These are phyloP conservation scores for Penicillium verrucosum DNA, from an alignment of 2,329 filamentous ascomycete genomes.

Conservation along the genomic window DNA sequence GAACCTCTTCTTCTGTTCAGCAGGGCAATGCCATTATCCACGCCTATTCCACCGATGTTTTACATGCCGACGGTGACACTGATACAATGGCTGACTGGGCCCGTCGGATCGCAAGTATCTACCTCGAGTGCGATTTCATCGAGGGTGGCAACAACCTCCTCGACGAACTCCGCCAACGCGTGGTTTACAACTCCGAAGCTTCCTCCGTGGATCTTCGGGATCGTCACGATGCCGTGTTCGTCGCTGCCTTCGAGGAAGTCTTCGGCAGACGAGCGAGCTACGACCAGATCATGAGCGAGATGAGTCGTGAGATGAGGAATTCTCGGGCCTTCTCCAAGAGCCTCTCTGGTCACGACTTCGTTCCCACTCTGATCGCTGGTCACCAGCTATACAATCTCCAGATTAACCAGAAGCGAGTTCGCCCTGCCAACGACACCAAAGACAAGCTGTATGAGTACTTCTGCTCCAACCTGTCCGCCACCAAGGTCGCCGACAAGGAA, in stretches of 20 bases:
- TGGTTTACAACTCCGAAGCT: constrained; percentile 46
- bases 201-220: constrained; percentile 30
- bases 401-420: constrained; percentile 30
- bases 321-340: constrained; percentile 40
- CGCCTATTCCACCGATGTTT: constrained; percentile 42
- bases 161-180: constrained; percentile 49
- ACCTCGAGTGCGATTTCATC: constrained; percentile 44
- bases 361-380: constrained; percentile 32
- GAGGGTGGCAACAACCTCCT: constrained; percentile 43
- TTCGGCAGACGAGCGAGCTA: constrained; percentile 38
- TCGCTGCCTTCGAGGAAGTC: constrained; percentile 45
- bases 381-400: constrained; percentile 32
- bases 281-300: constrained; percentile 43
- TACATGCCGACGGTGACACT: constrained; percentile 41
- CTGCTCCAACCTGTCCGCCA: constrained; percentile 32
- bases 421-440: constrained; percentile 30
- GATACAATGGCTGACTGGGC: constrained; percentile 48
- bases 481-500: constrained; percentile 24
- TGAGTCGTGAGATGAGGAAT: constrained; percentile 44
- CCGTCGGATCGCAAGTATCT: constrained; percentile 47
- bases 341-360: constrained; percentile 33
- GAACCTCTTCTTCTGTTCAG: constrained; percentile 38
- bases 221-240: constrained; percentile 44
- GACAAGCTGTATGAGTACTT: constrained; percentile 39
- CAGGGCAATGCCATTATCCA: constrained; percentile 43